Evolutionary conservation across 345 rosid species (phyloP), one percentile per base, ranked within the genome.

Genomic region (Turritis glabra): DNA sequence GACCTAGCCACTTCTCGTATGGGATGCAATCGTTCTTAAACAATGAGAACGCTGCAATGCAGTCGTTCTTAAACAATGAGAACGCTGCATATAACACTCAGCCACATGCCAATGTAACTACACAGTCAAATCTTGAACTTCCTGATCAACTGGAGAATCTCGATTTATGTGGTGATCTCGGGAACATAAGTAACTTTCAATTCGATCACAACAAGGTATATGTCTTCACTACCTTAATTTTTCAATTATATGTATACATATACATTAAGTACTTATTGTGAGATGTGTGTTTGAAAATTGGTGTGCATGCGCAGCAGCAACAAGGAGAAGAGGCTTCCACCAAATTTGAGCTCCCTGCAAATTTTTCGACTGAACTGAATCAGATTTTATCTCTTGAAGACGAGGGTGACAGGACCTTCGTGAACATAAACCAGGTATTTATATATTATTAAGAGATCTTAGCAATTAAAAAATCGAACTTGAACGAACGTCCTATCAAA

Each of bases 351-450:
- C 27, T 59, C 48, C 40, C 75, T 53, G 35, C 17, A 65, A 14
- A 38, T 15, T 21, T 40, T 51, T n/a, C 23, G 5, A 13, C 69
- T 41, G 77, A 66, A 58, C 18, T 57, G 25, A 41, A 71, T 57
- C 47, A 71, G 56, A 29, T 25, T 21, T 40, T 58, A 11, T 38
- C 77, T 38, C 11, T n/a, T 65, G 73, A 65, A 48, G 48, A 71
- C 15, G 19, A 57, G 30, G 68, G 32, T 43, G 61, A 18, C 6
- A 22, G 62, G 63, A 58, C 43, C 41, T 38, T 32, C 17, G 41
- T 37, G 38, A 71, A 77, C 51, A 41, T 5, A 29, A 72, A 58
- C 38, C 68, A 77, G 80, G 77, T 72, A 65, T 55, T 38, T 58
- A 58, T 18, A 57, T 58, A 21, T 35, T 19, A 22, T 21, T 40